Conservation (phyloP, 805 yeast genomes). For the Ogataea ramenticola region DNA sequence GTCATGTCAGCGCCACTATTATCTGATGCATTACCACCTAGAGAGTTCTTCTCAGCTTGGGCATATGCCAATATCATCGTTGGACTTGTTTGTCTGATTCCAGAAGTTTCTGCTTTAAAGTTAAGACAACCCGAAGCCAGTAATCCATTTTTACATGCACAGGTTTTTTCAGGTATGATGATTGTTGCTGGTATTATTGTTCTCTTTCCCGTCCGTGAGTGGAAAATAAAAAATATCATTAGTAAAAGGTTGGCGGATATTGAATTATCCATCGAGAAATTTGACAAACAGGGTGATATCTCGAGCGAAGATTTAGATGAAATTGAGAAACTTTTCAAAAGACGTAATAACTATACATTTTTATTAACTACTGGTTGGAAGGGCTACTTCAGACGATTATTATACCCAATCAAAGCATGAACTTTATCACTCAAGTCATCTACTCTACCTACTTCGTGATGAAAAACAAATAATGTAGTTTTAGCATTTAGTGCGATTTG, state of each 20-base stretch:
- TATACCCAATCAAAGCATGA: constrained; percentile 17
- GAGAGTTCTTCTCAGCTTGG: constrained; percentile 24
- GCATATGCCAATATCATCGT: constrained; percentile 17
- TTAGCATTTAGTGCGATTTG: too few species aligned
- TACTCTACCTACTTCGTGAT: too few species aligned
- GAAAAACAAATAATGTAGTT: too few species aligned
- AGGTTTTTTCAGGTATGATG: constrained; percentile 51
- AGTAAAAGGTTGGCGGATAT: constrained; percentile 6
- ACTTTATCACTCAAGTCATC: too few species aligned
- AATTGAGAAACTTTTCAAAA: constrained; percentile 2
- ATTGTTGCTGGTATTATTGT: constrained; percentile 35
- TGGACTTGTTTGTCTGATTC: constrained; percentile 20
- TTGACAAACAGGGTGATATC: neutral
- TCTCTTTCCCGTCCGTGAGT: constrained; percentile 41
- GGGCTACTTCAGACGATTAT: constrained; percentile 13
- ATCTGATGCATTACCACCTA: constrained; percentile 21
- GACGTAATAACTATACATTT: constrained; percentile 10
- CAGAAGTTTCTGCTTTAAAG: constrained; percentile 24
- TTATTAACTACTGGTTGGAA: constrained; percentile 6
- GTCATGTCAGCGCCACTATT: constrained; percentile 20
- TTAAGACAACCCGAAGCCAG: constrained; percentile 11
- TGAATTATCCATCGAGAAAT: neutral
- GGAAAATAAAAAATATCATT: constrained; percentile 36
- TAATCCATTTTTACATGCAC: constrained; percentile 50
- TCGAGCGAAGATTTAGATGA: neutral